Evolutionary conservation across 2,329 filamentous ascomycete genomes (phyloP), one percentile per base, ranked within the genome.

Genomic region (Diplodia scrobiculata): DNA sequence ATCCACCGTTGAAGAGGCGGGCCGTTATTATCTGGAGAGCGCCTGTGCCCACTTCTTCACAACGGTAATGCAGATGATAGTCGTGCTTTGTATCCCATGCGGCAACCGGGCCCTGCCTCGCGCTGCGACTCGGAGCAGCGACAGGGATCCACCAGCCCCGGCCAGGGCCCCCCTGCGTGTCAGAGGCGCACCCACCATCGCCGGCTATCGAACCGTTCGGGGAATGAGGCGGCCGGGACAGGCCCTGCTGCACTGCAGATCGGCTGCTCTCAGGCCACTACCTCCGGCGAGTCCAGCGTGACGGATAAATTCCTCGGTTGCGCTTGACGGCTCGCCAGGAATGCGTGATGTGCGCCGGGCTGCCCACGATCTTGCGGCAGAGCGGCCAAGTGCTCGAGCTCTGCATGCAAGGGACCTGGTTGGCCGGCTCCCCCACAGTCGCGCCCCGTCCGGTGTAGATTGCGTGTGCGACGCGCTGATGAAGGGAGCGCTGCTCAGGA

Each of bases 241-340:
- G 76, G 76, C 72, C 70, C 70, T 70, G 70, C 73, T 77, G 76
- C 76, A 75, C 74, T 68, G 77, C 75, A 79, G 77, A 79, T 79
- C 77, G 69, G 69, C 59, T 66, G 38, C 54, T 62, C 63, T 63
- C 60, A 65, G 51, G 63, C 63, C 45, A 52, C 62, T 32, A 13
- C 36, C 50, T 58, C 66, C 58, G 41, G 48, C 58, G 58, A 62
- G 58, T 62, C 58, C 66, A 62, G 62, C 59, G 67, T 58, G 65
- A 66, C 69, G 69, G 69, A 67, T 69, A 68, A 68, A 70, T 68
- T 69, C 69, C 67, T 70, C 69, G 68, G 65, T 41, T 62, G 58
- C 58, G 58, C 29, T 62, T 62, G 58, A 60, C 52, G 41, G 63
- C 63, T 55, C 29, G 63, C 54, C 34, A 64, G 62, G 62, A 64